Evolutionary conservation across 164 flowering plant genomes (phyloP), one percentile per base, ranked within the genome.

Genomic region (Litsea cubeba): DNA sequence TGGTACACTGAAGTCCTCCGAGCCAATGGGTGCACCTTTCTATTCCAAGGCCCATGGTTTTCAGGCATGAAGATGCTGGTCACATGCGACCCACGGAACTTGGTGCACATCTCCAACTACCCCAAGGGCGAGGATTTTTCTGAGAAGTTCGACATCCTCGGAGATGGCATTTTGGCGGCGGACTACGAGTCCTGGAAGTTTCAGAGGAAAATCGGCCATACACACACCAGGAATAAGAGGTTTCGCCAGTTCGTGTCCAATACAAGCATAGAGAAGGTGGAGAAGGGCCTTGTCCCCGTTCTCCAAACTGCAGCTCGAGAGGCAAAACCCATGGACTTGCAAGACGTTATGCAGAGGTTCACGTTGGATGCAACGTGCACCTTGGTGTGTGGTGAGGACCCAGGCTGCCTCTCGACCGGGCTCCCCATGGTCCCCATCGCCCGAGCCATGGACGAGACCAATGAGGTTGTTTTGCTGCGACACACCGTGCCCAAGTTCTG

Each of bases 331-430:
- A 28, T 71, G 72, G 50, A 80, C 81, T 40, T 63, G 49, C 76
- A 77, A 51, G 75, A 77, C 62, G 17, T 77, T 26, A 62, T 76
- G 3, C 20, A 66, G 32, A 62, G 79, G 26, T 77, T 72, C 70
- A 73, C 84, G 2, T 85, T 82, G 26, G 91, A 87, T 54, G 71
- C 28, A 22, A 84, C 81, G 0, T 75, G 81, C 71, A 54, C 28
- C 18, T 12, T 79, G 18, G 63, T 84, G n/a, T 69, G 72, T 1
- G 91, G 85, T 14, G 64, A 35, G 23, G 86, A 86, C 62, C 86
- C 84, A 0, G 54, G 71, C 1, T 76, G 79, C 25, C 79, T 87
- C 4, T 77, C 82, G 0, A 8, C 75, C 2, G 82, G 77, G 0
- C 69, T 83, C 11, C 87, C 85, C 1, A 25, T 67, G 0, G 65